These are phyloP conservation scores for Glomus cerebriforme DNA, from an alignment of 192 early-diverging fungal genomes.

Conservation along the genomic window DNA sequence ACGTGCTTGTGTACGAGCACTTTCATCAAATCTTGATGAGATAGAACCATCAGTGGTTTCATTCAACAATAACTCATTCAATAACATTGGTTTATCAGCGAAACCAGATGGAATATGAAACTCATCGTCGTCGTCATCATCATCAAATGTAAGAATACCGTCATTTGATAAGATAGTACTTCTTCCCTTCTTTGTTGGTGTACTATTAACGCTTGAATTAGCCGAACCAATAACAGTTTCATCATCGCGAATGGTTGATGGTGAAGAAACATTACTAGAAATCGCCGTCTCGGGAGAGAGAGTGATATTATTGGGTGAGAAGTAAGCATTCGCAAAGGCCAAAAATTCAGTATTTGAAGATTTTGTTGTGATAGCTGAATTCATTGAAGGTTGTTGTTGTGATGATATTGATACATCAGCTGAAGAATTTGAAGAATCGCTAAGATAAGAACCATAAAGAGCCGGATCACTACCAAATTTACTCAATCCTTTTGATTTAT, in stretches of 20 bases:
- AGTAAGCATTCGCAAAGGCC: constrained; percentile 31
- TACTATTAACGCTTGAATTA: not conserved
- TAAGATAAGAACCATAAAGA: constrained; percentile 8
- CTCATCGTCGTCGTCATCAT: not conserved
- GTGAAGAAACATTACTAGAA: not conserved
- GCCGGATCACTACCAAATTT: constrained; percentile 19
- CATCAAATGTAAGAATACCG: not conserved
- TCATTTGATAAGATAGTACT: too few species aligned
- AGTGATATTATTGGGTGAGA: not conserved
- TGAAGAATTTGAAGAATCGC: not conserved
- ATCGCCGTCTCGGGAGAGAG: not conserved
- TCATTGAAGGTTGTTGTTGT: not conserved
- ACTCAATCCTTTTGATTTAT: constrained; percentile 7
- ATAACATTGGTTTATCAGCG: not conserved
- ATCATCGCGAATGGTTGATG: not conserved
- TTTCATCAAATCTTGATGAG: not conserved
- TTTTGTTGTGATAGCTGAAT: not conserved
- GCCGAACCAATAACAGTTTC: not conserved
- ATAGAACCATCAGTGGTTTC: not conserved
- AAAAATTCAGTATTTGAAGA: constrained; percentile 1
- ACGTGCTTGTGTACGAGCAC: not conserved
- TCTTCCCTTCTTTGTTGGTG: not conserved
- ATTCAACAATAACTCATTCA: not conserved
- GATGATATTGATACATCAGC: too few species aligned
- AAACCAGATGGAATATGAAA: not conserved